Conservation (phyloP, 73 alveolate species). For the Paramecium sonneborni region DNA sequence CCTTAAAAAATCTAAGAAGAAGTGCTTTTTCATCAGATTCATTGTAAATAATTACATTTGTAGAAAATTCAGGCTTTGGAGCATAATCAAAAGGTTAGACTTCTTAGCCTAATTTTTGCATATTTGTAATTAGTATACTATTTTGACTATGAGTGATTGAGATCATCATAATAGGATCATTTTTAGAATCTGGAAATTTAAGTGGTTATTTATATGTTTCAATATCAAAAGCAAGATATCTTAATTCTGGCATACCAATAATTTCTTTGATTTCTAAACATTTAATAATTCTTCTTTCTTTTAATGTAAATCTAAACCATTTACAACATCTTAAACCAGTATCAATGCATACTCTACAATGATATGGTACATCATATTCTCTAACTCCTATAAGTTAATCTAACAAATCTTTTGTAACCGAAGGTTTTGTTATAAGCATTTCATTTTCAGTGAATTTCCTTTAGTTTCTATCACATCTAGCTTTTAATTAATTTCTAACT, state of each 20-base stretch:
- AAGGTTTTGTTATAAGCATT: constrained; percentile 69
- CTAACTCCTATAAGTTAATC: constrained; percentile 88
- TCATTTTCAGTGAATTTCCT: constrained; percentile 56
- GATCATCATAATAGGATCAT: constrained; percentile 93
- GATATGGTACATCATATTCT: constrained; percentile 96
- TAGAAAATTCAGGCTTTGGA: constrained; percentile 95
- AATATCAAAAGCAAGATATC: constrained; percentile 94
- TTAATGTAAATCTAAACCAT: constrained; percentile 89
- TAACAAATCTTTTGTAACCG: constrained; percentile 54
- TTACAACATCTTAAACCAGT: constrained; percentile 91
- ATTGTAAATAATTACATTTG: constrained; percentile 88
- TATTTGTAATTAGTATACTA: constrained; percentile 90
- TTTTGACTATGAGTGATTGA: constrained; percentile 94
- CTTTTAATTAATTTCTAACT: constrained; percentile 82
- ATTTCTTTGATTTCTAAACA: constrained; percentile 79
- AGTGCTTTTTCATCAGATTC: constrained; percentile 91
- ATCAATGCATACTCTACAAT: constrained; percentile 92
- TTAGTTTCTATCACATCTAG: constrained; percentile 63
- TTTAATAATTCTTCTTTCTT: constrained; percentile 74
- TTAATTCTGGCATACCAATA: constrained; percentile 84
- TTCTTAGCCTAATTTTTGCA: constrained; percentile 88
- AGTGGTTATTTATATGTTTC: constrained; percentile 95
- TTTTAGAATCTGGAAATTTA: constrained; percentile 95
- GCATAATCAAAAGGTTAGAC: constrained; percentile 93
- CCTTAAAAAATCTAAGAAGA: constrained; percentile 77